Conservation (phyloP, 164 flowering plant genomes). For the Malania oleifera region DNA sequence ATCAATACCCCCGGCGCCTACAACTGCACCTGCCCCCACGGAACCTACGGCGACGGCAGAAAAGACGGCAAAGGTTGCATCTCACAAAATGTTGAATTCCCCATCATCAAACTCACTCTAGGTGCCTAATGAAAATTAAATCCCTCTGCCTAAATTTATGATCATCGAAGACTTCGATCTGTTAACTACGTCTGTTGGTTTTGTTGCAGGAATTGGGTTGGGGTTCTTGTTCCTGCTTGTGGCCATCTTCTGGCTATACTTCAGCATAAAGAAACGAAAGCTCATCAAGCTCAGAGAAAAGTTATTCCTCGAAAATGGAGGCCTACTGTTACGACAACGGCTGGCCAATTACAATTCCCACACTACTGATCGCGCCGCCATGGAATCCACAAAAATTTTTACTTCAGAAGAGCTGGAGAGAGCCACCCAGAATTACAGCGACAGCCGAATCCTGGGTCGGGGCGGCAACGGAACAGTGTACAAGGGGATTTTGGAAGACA, state of each 20-base stretch:
- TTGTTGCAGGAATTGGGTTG: slow-evolving; percentile 5
- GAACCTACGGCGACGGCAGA: slow-evolving; percentile 20
- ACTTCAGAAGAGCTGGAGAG: slow-evolving; percentile 17
- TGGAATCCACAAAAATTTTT: slow-evolving; percentile 14
- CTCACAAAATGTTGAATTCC: background rate
- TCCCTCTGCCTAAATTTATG: no score
- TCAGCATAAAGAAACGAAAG: slow-evolving; percentile 10
- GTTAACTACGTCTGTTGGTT: no score
- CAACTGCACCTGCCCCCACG: slow-evolving; percentile 23
- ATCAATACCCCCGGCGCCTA: slow-evolving; percentile 20
- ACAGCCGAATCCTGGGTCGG: slow-evolving; percentile 9
- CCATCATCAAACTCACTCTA: slow-evolving; percentile 14
- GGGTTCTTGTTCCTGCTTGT: slow-evolving; percentile 20
- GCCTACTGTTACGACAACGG: slow-evolving; percentile 21
- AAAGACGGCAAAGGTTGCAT: slow-evolving; percentile 27
- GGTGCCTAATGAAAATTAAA: no score
- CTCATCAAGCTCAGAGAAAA: slow-evolving; percentile 13
- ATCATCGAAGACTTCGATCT: no score
- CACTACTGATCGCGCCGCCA: slow-evolving; percentile 1
- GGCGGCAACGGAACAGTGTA: slow-evolving; percentile 19
- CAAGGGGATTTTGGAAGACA: slow-evolving; percentile 12
- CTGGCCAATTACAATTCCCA: no score
- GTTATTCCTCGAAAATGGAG: slow-evolving; percentile 25
- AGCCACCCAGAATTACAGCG: slow-evolving; percentile 20
- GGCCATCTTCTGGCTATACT: slow-evolving; percentile 16